Base-by-base conservation (phyloP, 1,284 basidiomycete species). In the Trichosporon coremiiforme region DNA sequence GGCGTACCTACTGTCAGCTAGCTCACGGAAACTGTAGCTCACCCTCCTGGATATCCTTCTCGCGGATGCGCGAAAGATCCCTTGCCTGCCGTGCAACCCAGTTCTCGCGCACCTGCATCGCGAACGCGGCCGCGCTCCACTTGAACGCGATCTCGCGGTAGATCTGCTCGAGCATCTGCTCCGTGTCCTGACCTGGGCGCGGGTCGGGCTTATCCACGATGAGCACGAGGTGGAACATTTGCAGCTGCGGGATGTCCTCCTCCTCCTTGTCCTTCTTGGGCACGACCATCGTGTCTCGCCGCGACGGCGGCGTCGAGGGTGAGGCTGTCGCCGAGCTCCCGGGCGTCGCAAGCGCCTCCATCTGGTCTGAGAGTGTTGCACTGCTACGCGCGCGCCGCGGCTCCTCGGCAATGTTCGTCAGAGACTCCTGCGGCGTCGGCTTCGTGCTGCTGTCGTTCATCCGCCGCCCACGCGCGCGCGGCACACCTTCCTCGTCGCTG, bases 131-230 rank as follows among this genome's bases (percentile, higher is more conserved):
- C 2, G 94, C 95, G 1, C 94, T 92, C 73, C 94, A 86, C 8
- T 91, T 90, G 83, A 95, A 93, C 0, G 90, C 90, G 64, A 95
- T 88, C 77, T 95, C 93, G 73, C 92, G 88, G 80, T 97, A 97
- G 2, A 80, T 71, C 66, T 80, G 77, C 79, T 95, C 91, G 75
- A 93, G 91, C 60, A 77, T 65, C n/a, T 70, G 73, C 85, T 76
- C 90, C 90, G n/a, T 89, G 89, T 13, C 88, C 88, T 20, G 91
- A 4, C 69, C 67, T 2, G 67, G 64, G 53, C 83, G 80, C 3
- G 93, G 91, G 82, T 97, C 94, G 0, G 94, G 94, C 36, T 92
- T 87, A 82, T 97, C 94, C 64, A 95, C 85, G 9, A 96, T 92
- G 68, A 96, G 84, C 9, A 94, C 92, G 71, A 97, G 86, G 82